Evolutionary conservation across 192 early-diverging fungal genomes (phyloP).

Genomic region (Podila epigama): DNA sequence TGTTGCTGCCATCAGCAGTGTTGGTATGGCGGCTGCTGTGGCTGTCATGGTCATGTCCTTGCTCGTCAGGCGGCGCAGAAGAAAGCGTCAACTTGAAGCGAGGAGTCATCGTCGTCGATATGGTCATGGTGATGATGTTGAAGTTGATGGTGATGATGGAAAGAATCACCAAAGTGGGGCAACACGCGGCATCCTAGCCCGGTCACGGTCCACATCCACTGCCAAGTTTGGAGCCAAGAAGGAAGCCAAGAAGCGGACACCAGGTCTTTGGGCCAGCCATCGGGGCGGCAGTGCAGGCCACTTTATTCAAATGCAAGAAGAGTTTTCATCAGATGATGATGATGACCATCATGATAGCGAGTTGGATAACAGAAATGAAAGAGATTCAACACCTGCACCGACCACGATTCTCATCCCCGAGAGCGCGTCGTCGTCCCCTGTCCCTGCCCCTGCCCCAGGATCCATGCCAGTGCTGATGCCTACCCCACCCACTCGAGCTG

Average conservation of each 20-base stretch:
- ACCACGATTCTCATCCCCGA: no score
- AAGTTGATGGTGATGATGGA: neutral
- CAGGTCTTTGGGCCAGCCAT: neutral
- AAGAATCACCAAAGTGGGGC: no score
- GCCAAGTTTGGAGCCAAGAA: slow-evolving; percentile 14
- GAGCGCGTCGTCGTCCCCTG: no score
- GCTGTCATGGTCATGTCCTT: slow-evolving; percentile 9
- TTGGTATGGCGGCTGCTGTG: slow-evolving; percentile 8
- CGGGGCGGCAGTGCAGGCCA: slow-evolving; percentile 4
- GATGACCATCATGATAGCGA: neutral
- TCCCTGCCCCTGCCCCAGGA: no score
- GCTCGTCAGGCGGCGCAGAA: slow-evolving; percentile 17
- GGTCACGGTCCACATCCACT: no score
- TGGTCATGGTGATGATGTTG: neutral
- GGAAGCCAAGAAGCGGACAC: slow-evolving; percentile 11
- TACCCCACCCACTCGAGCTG: no score
- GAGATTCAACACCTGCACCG: neutral
- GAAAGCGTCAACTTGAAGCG: neutral
- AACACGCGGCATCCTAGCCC: no score
- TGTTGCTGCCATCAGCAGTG: neutral
- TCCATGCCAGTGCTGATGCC: no score
- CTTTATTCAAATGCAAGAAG: slow-evolving; percentile 39
- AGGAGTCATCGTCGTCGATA: neutral
- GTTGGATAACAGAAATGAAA: neutral
- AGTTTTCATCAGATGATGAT: neutral